phyloP scores from a whole-genome alignment of 495 filamentous ascomycete genomes.

The Hypoxylon perforatum region DNA sequence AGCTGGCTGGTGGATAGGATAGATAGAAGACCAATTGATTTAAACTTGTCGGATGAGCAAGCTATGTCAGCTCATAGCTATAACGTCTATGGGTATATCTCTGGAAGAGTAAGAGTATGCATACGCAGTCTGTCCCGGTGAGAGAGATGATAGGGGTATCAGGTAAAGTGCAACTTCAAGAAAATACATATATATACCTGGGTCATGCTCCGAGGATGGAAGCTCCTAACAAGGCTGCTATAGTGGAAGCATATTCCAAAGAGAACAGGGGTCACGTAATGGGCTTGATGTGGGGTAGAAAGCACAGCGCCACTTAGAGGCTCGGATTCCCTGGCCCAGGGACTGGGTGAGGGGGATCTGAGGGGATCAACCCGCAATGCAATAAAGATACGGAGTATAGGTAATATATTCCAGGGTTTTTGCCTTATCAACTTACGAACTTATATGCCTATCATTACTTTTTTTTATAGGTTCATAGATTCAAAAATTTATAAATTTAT shows the following conservation, averaged over 20 bases:
- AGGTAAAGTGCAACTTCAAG: no score
- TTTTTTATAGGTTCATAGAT: background rate
- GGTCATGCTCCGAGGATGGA: no score
- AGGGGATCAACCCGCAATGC: constrained; percentile 25
- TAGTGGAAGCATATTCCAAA: no score
- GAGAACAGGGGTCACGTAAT: no score
- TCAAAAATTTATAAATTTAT: no score
- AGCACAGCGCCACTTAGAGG: no score
- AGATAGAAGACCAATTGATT: background rate
- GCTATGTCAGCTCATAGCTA: constrained; percentile 22
- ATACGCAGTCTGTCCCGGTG: background rate
- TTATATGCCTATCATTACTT: background rate
- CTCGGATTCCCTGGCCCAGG: no score
- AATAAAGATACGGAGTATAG: constrained; percentile 33
- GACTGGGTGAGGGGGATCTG: no score
- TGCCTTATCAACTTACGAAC: constrained; percentile 8
- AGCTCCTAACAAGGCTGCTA: no score
- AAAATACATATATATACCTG: no score
- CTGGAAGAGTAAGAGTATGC: background rate
- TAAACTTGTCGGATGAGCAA: constrained; percentile 2
- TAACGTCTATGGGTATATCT: constrained; percentile 12
- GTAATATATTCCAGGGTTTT: constrained; percentile 16
- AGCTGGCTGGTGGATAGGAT: background rate
- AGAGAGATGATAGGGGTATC: no score
- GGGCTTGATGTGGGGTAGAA: no score